These are phyloP conservation scores for Mycena capillaripes DNA, from an alignment of 768 basidiomycete species.

Conservation along the genomic window DNA sequence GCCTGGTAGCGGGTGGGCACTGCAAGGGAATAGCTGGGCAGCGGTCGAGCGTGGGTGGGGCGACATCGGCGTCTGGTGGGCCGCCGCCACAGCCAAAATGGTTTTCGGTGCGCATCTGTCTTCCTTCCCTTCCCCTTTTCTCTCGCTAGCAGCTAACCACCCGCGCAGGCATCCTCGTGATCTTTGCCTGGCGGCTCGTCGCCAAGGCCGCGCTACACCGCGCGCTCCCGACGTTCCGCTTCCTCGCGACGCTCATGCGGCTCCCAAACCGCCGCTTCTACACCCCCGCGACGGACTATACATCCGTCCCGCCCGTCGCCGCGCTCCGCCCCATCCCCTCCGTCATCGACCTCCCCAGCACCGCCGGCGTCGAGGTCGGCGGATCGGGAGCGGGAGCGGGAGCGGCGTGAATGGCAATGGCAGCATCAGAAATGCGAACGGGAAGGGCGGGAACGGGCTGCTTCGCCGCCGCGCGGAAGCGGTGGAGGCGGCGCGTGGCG, in stretches of 20 bases:
- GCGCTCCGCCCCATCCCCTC: conserved; percentile 84
- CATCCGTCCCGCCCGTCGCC: conserved; percentile 66
- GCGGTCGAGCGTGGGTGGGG: conserved; percentile 48
- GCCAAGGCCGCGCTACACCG: conserved; percentile 86
- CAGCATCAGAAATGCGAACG: too few relatives aligned
- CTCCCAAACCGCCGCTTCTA: conserved; percentile 92
- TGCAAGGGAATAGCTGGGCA: conserved; percentile 19
- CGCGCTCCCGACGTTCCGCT: conserved; percentile 86
- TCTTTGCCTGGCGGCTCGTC: conserved; percentile 90
- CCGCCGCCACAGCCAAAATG: conserved; percentile 62
- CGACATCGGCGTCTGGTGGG: conserved; percentile 62
- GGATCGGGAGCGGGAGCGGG: conserved; percentile 57
- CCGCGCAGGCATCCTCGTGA: conserved; percentile 80
- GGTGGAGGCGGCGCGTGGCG: conserved; percentile 47
- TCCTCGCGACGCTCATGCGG: conserved; percentile 72
- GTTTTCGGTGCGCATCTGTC: too few relatives aligned
- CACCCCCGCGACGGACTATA: conserved; percentile 92
- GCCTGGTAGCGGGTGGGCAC: conserved; percentile 69
- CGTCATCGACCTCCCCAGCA: conserved; percentile 82
- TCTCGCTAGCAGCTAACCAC: too few relatives aligned
- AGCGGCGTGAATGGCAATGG: conserved; percentile 31
- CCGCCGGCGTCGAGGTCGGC: conserved; percentile 59
- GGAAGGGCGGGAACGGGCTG: conserved; percentile 35
- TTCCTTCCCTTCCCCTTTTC: too few relatives aligned
- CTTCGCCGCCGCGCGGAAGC: conserved; percentile 29